Percentiles rank a stretch among this genome's conserved stretches.
Evolutionary conservation across 1,284 basidiomycete species (phyloP).

Genomic region (Rugosomyces carneus): DNA sequence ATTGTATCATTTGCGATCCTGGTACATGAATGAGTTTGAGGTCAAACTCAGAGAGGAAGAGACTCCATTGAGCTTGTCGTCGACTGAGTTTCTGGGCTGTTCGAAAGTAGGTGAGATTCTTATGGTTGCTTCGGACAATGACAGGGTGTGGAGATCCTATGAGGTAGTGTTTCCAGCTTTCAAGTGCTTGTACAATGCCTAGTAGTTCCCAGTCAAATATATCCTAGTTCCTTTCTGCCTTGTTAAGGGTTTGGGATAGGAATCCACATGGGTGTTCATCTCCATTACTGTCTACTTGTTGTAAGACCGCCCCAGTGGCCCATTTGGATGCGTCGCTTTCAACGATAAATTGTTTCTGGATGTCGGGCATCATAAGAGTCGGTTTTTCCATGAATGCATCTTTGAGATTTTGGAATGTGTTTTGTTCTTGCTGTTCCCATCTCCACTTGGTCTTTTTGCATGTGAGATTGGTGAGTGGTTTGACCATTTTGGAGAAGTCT

Average conservation of each 20-base stretch:
- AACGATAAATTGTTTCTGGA: background rate
- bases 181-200: slow-evolving; percentile 12
- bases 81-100: slow-evolving; percentile 24
- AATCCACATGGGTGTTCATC: slow-evolving; percentile 9
- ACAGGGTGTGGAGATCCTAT: background rate
- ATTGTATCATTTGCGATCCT: background rate
- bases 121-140: slow-evolving; percentile 22
- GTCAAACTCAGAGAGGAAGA: slow-evolving; percentile 3
- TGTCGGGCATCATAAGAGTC: background rate
- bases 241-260: slow-evolving; percentile 7
- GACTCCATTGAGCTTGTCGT: slow-evolving; percentile 31
- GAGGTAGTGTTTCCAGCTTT: slow-evolving; percentile 11
- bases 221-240: slow-evolving; percentile 12
- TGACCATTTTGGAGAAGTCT: slow-evolving; percentile 23
- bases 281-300: slow-evolving; percentile 7
- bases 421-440: background rate
- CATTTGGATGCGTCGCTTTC: slow-evolving; percentile 2
- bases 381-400: background rate
- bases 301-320: slow-evolving; percentile 1
- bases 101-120: slow-evolving; percentile 25
- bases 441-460: background rate
- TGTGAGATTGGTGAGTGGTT: background rate
- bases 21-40: background rate
- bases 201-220: slow-evolving; percentile 16
- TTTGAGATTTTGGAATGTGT: background rate